These are phyloP conservation scores for Fusarium sp. DNA, from an alignment of 2,329 filamentous ascomycete species.

Conservation along the genomic window DNA sequence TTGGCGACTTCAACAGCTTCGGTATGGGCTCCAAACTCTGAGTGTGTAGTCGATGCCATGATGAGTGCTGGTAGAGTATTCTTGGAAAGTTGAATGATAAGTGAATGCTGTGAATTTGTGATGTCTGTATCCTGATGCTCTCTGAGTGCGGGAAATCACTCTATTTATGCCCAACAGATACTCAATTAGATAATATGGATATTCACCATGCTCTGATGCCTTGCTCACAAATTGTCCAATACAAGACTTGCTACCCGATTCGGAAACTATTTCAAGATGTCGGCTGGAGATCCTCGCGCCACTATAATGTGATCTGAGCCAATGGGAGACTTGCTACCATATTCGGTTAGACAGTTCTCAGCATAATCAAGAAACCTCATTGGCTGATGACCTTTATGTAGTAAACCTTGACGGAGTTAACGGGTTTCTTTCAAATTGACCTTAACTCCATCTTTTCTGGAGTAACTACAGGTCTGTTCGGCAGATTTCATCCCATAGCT, in stretches of 20 bases:
- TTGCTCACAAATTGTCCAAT: background rate
- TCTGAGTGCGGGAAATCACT: rapidly evolving
- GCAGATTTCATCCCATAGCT: background rate
- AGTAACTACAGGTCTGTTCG: background rate
- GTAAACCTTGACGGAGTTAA: conserved; percentile 1
- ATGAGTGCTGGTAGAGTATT: rapidly evolving
- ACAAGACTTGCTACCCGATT: conserved; percentile 21
- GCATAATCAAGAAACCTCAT: background rate
- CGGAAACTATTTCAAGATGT: background rate
- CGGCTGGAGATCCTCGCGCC: background rate
- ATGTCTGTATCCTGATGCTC: background rate
- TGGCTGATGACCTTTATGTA: rapidly evolving
- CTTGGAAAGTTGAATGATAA: too few relatives aligned
- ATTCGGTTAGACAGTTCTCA: background rate
- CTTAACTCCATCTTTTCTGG: conserved; percentile 6
- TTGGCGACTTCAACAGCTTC: background rate
- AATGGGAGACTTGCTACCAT: conserved; percentile 17
- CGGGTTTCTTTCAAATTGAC: background rate
- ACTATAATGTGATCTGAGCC: background rate
- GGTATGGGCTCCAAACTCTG: background rate
- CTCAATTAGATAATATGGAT: background rate
- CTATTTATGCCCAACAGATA: background rate
- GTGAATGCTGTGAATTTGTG: background rate
- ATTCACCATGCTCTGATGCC: background rate
- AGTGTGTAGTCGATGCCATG: conserved; percentile 18